Evolutionary conservation across 2,329 filamentous ascomycete genomes (phyloP).

Genomic region (Cytospora leucostoma): DNA sequence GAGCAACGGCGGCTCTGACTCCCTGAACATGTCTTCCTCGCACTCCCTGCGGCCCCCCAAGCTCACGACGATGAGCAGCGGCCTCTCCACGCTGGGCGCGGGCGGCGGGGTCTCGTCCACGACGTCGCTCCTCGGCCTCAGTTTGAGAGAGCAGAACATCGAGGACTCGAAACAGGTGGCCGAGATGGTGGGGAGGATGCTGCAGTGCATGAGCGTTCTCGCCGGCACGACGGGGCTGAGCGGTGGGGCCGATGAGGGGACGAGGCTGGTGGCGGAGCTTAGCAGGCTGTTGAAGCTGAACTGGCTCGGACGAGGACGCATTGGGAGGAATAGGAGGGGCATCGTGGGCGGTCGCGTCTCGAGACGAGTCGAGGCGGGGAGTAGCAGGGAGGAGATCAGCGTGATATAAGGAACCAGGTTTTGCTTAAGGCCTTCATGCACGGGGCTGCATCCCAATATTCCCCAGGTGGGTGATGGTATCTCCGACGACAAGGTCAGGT

Average conservation of each 20-base stretch:
- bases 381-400: constrained; percentile 45
- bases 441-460: not conserved
- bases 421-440: not conserved
- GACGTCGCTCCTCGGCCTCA: constrained; percentile 30
- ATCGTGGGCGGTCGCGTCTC: constrained; percentile 73
- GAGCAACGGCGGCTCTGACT: constrained; percentile 43
- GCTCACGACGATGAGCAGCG: constrained; percentile 9
- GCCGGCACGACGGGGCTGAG: constrained; percentile 62
- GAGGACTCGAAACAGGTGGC: constrained; percentile 79
- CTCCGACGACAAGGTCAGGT: not conserved
- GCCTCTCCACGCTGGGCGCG: constrained; percentile 30
- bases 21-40: constrained; percentile 52
- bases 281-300: constrained; percentile 91
- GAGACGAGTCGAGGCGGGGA: constrained; percentile 36
- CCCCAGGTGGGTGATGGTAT: not conserved
- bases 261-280: constrained; percentile 78
- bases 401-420: constrained; percentile 33
- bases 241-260: constrained; percentile 64
- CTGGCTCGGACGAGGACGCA: constrained; percentile 89
- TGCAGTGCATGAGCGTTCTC: constrained; percentile 93
- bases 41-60: constrained; percentile 32
- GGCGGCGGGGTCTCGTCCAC: constrained; percentile 33
- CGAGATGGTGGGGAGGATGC: constrained; percentile 90
- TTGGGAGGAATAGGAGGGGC: constrained; percentile 83
- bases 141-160: constrained; percentile 59